Conservation (phyloP, 2,329 filamentous ascomycete species). For the Aspergillus sp. region DNA sequence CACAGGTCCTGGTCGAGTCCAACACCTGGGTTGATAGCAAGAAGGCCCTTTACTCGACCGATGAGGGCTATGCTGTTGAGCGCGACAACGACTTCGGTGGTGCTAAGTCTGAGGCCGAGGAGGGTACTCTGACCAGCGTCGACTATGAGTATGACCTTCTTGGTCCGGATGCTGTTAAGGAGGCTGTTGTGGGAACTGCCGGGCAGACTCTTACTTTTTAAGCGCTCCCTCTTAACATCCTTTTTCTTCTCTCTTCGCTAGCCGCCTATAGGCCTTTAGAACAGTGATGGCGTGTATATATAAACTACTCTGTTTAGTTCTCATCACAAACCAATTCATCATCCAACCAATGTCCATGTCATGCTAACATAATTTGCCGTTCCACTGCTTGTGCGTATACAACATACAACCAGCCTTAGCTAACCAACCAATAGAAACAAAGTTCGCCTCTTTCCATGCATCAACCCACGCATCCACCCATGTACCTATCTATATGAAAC, state of each 20-base stretch:
- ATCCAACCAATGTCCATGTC: background rate
- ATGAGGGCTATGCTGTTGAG: slow-evolving; percentile 46
- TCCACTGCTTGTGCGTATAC: background rate
- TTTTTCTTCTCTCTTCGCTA: background rate
- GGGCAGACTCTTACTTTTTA: slow-evolving; percentile 38
- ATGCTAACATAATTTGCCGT: background rate
- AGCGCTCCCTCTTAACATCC: background rate
- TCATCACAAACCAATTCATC: background rate
- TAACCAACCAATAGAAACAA: background rate
- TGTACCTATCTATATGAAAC: background rate
- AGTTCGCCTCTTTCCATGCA: background rate
- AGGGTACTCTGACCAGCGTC: slow-evolving; percentile 53
- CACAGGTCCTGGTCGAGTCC: slow-evolving; percentile 60
- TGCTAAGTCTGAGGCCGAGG: slow-evolving; percentile 49
- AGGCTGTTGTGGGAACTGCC: slow-evolving; percentile 40
- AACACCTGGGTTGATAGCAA: slow-evolving; percentile 51
- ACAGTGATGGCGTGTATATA: background rate
- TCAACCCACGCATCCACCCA: background rate
- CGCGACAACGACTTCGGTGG: slow-evolving; percentile 51
- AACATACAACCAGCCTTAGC: too few relatives aligned
- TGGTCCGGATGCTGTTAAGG: slow-evolving; percentile 50
- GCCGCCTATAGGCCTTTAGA: background rate
- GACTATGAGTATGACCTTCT: slow-evolving; percentile 57
- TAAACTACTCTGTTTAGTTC: background rate
- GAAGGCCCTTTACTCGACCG: slow-evolving; percentile 48